A percentile compares a stretch with the other conserved stretches of the same genome.
phyloP scores from a whole-genome alignment of 495 filamentous ascomycete species.

The Penicillium arizonense region DNA sequence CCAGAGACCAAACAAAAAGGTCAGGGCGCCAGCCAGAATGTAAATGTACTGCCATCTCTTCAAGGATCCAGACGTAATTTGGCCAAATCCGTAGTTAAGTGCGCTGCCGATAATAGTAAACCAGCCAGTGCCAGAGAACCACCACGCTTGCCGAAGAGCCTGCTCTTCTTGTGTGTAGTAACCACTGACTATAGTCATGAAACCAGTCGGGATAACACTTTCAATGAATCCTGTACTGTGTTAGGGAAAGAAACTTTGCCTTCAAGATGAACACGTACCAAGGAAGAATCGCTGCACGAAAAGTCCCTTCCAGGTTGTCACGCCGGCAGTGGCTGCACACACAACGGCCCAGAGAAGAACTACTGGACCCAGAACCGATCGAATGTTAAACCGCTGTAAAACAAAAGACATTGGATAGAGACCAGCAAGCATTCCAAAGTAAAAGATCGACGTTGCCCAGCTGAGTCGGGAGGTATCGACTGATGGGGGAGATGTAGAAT shows the following conservation, averaged over 20 bases:
- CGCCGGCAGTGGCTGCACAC: slow-evolving; percentile 66
- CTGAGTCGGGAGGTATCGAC: slow-evolving; percentile 62
- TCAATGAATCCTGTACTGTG: slow-evolving; percentile 56
- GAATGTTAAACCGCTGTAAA: slow-evolving; percentile 62
- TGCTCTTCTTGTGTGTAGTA: slow-evolving; percentile 72
- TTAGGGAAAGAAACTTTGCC: neutral
- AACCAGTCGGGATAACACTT: slow-evolving; percentile 64
- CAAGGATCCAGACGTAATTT: slow-evolving; percentile 55
- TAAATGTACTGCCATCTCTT: slow-evolving; percentile 69
- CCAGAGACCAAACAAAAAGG: slow-evolving; percentile 61
- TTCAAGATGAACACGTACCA: slow-evolving; percentile 17
- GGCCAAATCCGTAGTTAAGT: slow-evolving; percentile 68
- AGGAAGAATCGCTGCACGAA: slow-evolving; percentile 71
- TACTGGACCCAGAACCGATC: slow-evolving; percentile 59
- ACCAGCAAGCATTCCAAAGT: slow-evolving; percentile 74
- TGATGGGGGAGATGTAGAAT: slow-evolving; percentile 51
- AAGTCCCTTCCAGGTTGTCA: slow-evolving; percentile 62
- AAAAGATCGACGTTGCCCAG: slow-evolving; percentile 78
- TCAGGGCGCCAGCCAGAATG: slow-evolving; percentile 61
- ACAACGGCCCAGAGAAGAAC: slow-evolving; percentile 67
- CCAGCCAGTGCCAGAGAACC: slow-evolving; percentile 64
- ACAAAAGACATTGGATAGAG: slow-evolving; percentile 70
- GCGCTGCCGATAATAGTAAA: slow-evolving; percentile 68
- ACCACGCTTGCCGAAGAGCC: slow-evolving; percentile 64
- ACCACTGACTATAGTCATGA: slow-evolving; percentile 62